A percentile compares a stretch with the other conserved stretches of the same genome.
Conservation (phyloP, 129 eudicot genomes). For the Flaveria ramosissima region DNA sequence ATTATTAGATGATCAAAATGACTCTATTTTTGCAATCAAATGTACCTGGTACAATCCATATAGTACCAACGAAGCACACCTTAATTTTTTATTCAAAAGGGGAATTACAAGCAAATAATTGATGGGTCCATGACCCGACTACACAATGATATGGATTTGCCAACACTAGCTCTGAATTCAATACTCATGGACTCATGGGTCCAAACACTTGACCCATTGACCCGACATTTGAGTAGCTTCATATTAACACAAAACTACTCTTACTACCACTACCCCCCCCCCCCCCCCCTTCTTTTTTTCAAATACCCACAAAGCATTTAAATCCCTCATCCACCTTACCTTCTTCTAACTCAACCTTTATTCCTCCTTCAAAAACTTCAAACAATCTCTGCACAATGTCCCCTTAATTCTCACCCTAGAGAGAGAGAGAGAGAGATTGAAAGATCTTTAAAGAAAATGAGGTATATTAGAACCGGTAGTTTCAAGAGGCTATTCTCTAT, state of each 20-base stretch:
- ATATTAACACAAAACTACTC: slow-evolving; percentile 26
- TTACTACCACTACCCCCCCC: not conserved
- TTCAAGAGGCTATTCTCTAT: slow-evolving; percentile 82
- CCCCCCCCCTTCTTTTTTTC: no score
- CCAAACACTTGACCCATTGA: slow-evolving; percentile 41
- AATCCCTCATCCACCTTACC: slow-evolving; percentile 40
- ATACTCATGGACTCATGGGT: slow-evolving; percentile 39
- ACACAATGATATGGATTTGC: slow-evolving; percentile 39
- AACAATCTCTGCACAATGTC: slow-evolving; percentile 38
- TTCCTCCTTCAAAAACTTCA: slow-evolving; percentile 21
- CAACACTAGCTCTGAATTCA: slow-evolving; percentile 33
- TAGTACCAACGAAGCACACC: slow-evolving; percentile 40
- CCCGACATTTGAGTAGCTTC: slow-evolving; percentile 29
- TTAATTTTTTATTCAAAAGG: slow-evolving; percentile 20
- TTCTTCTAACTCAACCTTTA: slow-evolving; percentile 23
- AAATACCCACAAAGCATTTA: slow-evolving; percentile 33
- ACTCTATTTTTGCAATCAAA: slow-evolving; percentile 19
- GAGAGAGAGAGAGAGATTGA: slow-evolving; percentile 37
- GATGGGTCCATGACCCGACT: slow-evolving; percentile 39
- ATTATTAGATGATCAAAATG: slow-evolving; percentile 24
- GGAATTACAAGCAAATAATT: slow-evolving; percentile 38
- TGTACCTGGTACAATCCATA: slow-evolving; percentile 32
- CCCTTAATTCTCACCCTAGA: slow-evolving; percentile 40
- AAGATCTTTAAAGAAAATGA: slow-evolving; percentile 41
- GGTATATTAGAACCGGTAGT: slow-evolving; percentile 75